Evolutionary conservation across 139 green algal species (phyloP).

Genomic region (Edaphochlamys debaryana): DNA sequence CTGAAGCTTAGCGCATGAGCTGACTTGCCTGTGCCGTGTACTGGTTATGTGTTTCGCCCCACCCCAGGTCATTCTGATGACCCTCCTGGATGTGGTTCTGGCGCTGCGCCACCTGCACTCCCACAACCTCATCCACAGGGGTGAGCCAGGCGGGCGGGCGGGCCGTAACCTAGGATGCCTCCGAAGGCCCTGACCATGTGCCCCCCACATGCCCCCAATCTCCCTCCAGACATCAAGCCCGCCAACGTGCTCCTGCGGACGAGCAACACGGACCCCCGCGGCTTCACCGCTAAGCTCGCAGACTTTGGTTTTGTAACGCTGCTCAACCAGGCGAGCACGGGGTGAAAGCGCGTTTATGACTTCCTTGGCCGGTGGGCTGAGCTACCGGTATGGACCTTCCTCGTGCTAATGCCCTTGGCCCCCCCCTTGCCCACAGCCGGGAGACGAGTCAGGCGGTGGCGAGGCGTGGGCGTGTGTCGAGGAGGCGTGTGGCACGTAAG

Average conservation of each 20-base stretch:
- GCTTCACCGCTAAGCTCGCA: background rate
- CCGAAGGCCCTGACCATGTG: background rate
- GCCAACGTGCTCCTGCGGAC: background rate
- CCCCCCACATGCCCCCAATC: background rate
- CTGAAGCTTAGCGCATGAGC: background rate
- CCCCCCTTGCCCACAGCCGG: too few relatives aligned
- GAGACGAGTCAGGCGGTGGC: too few relatives aligned
- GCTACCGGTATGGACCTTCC: too few relatives aligned
- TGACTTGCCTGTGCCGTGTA: background rate
- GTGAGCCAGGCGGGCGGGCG: too few relatives aligned
- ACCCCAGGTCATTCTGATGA: background rate
- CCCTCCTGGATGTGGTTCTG: background rate
- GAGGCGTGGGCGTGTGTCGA: too few relatives aligned
- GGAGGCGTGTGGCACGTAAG: too few relatives aligned
- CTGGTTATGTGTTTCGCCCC: too few relatives aligned
- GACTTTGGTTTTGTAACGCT: background rate
- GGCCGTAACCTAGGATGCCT: background rate
- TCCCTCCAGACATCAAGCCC: background rate
- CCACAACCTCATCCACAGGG: background rate
- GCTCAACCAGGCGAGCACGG: background rate
- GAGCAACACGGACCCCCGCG: background rate
- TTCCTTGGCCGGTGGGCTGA: too few relatives aligned
- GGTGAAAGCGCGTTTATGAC: too few relatives aligned
- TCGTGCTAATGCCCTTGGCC: too few relatives aligned
- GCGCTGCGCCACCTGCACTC: background rate